These are phyloP conservation scores for Porodaedalea pini DNA, from an alignment of 1,284 basidiomycete genomes.

Conservation along the genomic window DNA sequence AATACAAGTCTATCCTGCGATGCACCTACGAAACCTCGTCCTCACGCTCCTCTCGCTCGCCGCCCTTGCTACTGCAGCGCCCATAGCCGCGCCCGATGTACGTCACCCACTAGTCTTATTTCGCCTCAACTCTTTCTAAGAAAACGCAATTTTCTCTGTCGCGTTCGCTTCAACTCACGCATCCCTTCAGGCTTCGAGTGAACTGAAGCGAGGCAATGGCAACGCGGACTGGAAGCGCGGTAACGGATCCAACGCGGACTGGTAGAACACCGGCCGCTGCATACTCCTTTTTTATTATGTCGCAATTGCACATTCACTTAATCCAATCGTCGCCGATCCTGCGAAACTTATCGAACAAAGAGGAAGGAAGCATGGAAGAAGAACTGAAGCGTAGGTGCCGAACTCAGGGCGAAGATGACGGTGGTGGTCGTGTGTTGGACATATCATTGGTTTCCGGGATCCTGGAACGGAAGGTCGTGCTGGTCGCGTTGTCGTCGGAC, in stretches of 20 bases:
- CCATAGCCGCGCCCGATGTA: neutral
- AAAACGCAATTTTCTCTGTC: neutral
- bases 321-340: too few relatives aligned
- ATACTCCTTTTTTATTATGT: neutral
- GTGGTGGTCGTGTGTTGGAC: too few relatives aligned
- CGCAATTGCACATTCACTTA: neutral
- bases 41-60: slow-evolving; percentile 1
- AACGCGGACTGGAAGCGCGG: neutral
- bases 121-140: neutral
- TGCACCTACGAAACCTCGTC: neutral
- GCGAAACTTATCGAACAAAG: too few relatives aligned
- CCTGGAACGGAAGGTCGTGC: too few relatives aligned
- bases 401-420: too few relatives aligned
- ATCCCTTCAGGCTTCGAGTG: neutral
- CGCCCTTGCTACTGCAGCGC: neutral
- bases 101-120: neutral
- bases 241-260: neutral
- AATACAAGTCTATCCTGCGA: neutral
- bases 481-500: neutral
- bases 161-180: too few relatives aligned
- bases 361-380: too few relatives aligned
- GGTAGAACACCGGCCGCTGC: neutral
- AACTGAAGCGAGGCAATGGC: neutral
- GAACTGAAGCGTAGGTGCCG: too few relatives aligned
- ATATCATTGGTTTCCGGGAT: too few relatives aligned